These are phyloP conservation scores for Cyberlindnera veronae DNA, from an alignment of 805 yeast genomes.

Conservation along the genomic window DNA sequence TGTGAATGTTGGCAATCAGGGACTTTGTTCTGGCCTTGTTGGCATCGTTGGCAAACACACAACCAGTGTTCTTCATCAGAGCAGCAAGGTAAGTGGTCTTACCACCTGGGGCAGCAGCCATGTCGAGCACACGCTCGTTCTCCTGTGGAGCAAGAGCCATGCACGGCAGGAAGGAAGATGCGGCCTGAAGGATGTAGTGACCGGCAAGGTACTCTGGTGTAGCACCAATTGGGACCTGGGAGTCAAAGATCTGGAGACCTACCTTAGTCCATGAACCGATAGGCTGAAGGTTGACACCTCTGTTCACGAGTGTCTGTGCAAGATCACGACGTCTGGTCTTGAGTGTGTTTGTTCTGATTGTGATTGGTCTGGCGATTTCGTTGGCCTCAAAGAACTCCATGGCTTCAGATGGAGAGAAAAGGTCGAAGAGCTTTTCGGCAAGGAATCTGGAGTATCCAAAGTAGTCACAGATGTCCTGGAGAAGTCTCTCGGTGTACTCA, in stretches of 20 bases:
- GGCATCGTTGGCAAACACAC: constrained; percentile 95
- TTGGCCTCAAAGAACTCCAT: constrained; percentile 98
- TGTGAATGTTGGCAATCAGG: constrained; percentile 93
- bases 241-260: constrained; percentile 94
- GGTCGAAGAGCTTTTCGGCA: constrained; percentile 89
- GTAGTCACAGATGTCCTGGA: constrained; percentile 85
- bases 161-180: constrained; percentile 95
- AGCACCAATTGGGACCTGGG: constrained; percentile 99
- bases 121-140: constrained; percentile 90
- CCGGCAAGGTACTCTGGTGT: constrained; percentile 99
- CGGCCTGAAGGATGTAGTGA: constrained; percentile 96
- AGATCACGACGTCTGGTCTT: constrained; percentile 93
- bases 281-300: constrained; percentile 97
- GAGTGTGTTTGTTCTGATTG: constrained; percentile 96
- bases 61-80: constrained; percentile 96
- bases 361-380: constrained; percentile 93
- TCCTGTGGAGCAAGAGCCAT: constrained; percentile 98
- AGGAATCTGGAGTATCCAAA: constrained; percentile 90
- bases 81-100: constrained; percentile 94
- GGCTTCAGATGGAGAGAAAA: constrained; percentile 94
- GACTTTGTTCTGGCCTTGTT: constrained; percentile 96
- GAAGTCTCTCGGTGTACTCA: constrained; percentile 73
- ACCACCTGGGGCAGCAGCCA: constrained; percentile 99
- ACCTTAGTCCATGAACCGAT: constrained; percentile 98
- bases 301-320: constrained; percentile 90